Percentiles rank a stretch among this genome's conserved stretches.
phyloP scores from a whole-genome alignment of 1,284 basidiomycete genomes.

The Sphaerobolus stellatus region DNA sequence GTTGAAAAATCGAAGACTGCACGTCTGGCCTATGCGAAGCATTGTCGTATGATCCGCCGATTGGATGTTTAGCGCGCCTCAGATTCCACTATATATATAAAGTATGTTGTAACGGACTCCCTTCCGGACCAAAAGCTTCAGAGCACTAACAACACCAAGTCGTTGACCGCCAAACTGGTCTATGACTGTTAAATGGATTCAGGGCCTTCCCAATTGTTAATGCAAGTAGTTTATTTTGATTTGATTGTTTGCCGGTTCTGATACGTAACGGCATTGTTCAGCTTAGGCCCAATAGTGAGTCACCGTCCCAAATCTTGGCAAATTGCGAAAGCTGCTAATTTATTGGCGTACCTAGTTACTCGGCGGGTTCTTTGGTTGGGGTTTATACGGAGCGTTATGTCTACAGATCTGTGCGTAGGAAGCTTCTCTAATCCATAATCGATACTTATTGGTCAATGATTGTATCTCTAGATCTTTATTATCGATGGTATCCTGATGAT shows the following conservation, averaged over 20 bases:
- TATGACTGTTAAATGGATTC: too few relatives aligned
- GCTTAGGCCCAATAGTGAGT: slow-evolving; percentile 11
- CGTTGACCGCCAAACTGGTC: too few relatives aligned
- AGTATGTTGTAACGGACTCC: too few relatives aligned
- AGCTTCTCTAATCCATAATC: neutral
- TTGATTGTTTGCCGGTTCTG: neutral
- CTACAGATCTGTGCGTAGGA: slow-evolving; percentile 7
- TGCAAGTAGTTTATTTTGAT: too few relatives aligned
- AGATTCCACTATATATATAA: too few relatives aligned
- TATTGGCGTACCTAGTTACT: neutral
- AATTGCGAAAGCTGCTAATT: neutral
- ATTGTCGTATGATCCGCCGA: too few relatives aligned
- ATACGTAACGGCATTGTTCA: neutral
- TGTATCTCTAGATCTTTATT: slow-evolving; percentile 7
- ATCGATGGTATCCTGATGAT: slow-evolving; percentile 4
- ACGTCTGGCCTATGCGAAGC: too few relatives aligned
- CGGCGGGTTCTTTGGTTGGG: slow-evolving; percentile 1
- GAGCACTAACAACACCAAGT: too few relatives aligned
- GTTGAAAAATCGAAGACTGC: too few relatives aligned
- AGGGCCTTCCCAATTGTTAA: too few relatives aligned
- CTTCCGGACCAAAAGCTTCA: too few relatives aligned
- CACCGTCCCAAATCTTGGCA: neutral
- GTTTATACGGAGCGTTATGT: slow-evolving; percentile 1
- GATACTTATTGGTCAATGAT: neutral
- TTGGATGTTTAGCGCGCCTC: too few relatives aligned